These are phyloP conservation scores for Nadsonia starkeyi-henricii DNA, from an alignment of 1,139 yeast genomes.

Conservation along the genomic window DNA sequence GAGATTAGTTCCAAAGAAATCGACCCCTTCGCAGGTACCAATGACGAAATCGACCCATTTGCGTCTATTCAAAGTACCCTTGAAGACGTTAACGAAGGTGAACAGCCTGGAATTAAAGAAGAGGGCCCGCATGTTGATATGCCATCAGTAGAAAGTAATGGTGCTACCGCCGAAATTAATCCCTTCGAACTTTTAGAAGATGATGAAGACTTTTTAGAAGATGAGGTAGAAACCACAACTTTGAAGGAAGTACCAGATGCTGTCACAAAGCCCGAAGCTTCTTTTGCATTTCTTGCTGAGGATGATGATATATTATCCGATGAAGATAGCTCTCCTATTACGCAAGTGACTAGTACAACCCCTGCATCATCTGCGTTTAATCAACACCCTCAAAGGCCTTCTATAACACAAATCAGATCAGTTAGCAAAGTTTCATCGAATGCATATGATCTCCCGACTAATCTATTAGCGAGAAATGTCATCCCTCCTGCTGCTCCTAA, in stretches of 20 bases:
- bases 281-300: not conserved
- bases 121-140: not conserved
- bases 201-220: constrained; percentile 15
- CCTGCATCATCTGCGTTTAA: constrained; percentile 6
- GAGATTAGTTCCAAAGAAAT: not conserved
- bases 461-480: not conserved
- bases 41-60: not conserved
- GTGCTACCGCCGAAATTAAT: not conserved
- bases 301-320: not conserved
- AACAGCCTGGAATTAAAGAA: not conserved
- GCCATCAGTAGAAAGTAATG: not conserved
- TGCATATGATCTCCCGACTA: not conserved
- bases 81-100: not conserved
- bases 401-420: not conserved
- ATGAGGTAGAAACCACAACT: constrained; percentile 11
- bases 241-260: constrained; percentile 6
- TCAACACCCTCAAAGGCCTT: constrained; percentile 2
- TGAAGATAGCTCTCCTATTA: not conserved
- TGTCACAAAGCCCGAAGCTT: not conserved
- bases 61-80: not conserved
- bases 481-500: constrained; percentile 5
- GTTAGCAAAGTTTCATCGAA: not conserved
- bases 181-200: constrained; percentile 4
- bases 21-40: not conserved
- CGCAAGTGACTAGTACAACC: no score